These are phyloP conservation scores for Penicillium mononematosum DNA, from an alignment of 495 filamentous ascomycete genomes.

Conservation along the genomic window DNA sequence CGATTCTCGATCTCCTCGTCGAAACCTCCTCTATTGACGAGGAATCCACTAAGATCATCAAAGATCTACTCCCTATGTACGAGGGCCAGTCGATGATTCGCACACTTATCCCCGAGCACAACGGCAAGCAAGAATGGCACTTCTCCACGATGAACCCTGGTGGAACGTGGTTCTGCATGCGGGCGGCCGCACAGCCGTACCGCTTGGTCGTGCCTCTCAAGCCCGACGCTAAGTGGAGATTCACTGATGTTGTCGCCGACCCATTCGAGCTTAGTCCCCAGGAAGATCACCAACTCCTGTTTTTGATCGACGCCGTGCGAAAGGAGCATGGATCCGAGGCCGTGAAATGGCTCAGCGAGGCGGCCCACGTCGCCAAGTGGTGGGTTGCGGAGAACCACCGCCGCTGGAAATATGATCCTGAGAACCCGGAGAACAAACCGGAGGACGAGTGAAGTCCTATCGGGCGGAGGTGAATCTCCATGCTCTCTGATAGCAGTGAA, in stretches of 20 bases:
- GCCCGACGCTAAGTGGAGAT: slow-evolving; percentile 33
- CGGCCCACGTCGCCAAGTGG: slow-evolving; percentile 37
- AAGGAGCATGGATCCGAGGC: slow-evolving; percentile 26
- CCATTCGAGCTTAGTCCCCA: slow-evolving; percentile 26
- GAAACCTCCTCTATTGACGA: slow-evolving; percentile 37
- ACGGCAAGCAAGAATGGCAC: slow-evolving; percentile 35
- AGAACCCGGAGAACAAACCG: background rate
- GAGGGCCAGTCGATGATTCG: slow-evolving; percentile 44
- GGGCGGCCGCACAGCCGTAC: slow-evolving; percentile 33
- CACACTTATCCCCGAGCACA: slow-evolving; percentile 17
- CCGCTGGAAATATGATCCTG: slow-evolving; percentile 20
- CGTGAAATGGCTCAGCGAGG: slow-evolving; percentile 37
- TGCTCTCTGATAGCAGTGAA: background rate
- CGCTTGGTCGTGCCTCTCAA: slow-evolving; percentile 41
- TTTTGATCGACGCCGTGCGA: slow-evolving; percentile 26
- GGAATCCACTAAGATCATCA: slow-evolving; percentile 20
- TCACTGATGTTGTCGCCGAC: slow-evolving; percentile 32
- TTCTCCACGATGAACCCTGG: slow-evolving; percentile 45
- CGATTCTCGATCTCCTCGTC: slow-evolving; percentile 42
- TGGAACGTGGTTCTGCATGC: slow-evolving; percentile 34
- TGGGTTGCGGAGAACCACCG: slow-evolving; percentile 31
- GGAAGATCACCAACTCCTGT: slow-evolving; percentile 21
- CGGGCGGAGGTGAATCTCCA: background rate
- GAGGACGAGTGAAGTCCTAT: background rate
- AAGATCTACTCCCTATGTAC: slow-evolving; percentile 38